Conservation (phyloP, 306 rosid species). For the Herpetospermum pedunculosum region DNA sequence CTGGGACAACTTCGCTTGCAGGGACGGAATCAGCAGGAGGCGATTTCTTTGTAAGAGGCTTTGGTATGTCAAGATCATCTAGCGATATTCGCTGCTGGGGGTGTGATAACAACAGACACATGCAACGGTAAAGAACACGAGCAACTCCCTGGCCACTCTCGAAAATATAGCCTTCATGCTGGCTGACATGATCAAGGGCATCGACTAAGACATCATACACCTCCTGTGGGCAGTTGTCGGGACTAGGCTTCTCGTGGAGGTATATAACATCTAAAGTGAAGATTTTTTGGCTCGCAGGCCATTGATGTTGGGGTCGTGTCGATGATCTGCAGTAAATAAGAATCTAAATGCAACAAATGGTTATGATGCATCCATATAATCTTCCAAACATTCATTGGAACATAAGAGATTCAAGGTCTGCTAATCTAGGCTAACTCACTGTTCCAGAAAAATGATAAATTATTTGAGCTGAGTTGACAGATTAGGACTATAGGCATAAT, state of each 20-base stretch:
- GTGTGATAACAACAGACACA: conserved; percentile 53
- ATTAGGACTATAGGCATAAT: background rate
- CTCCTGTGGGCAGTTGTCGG: conserved; percentile 88
- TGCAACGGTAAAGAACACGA: conserved; percentile 57
- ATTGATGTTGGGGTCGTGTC: conserved; percentile 53
- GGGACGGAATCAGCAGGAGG: conserved; percentile 41
- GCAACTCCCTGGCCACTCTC: conserved; percentile 86
- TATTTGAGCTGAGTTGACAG: background rate
- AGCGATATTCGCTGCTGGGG: conserved; percentile 86
- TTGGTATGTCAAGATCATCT: conserved; percentile 66
- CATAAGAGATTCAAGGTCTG: background rate
- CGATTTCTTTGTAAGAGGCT: conserved; percentile 50
- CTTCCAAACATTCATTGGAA: background rate
- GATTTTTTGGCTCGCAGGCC: conserved; percentile 60
- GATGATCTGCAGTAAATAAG: conserved; percentile 88
- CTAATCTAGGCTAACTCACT: background rate
- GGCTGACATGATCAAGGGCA: conserved; percentile 78
- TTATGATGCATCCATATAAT: background rate
- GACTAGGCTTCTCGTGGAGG: conserved; percentile 95
- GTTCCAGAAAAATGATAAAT: background rate
- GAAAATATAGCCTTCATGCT: conserved; percentile 79
- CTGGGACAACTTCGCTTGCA: conserved; percentile 37
- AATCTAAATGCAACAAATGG: conserved; percentile 32
- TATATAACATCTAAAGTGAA: conserved; percentile 86
- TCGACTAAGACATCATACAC: conserved; percentile 78